phyloP scores from a whole-genome alignment of 2,329 filamentous ascomycete genomes.

The Coniochaeta sp. region DNA sequence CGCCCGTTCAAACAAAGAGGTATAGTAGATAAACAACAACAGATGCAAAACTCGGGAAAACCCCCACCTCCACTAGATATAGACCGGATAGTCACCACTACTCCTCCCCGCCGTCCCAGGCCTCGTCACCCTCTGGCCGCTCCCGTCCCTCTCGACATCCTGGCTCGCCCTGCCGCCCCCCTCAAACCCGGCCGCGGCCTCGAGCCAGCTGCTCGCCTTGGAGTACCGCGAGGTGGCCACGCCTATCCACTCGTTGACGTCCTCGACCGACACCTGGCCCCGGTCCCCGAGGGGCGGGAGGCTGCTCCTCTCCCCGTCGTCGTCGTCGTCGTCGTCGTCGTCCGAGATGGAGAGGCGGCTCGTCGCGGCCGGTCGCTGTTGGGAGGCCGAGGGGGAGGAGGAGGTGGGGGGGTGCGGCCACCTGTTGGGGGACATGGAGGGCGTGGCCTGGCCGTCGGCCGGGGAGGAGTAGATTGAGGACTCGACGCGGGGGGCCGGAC shows the following conservation, averaged over 20 bases:
- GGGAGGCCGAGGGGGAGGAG: too few relatives aligned
- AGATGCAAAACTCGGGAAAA: not conserved
- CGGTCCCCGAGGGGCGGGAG: not conserved
- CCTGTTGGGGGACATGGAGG: not conserved
- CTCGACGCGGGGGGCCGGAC: not conserved
- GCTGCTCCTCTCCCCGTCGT: not conserved
- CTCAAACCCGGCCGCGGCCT: not conserved
- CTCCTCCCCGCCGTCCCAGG: not conserved
- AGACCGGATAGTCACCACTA: not conserved
- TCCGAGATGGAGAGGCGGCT: not conserved
- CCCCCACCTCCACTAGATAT: not conserved
- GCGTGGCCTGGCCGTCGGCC: not conserved
- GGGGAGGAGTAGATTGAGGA: not conserved
- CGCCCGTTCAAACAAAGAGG: not conserved
- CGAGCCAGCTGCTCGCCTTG: constrained; percentile 1
- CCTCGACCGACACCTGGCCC: not conserved
- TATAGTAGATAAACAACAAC: not conserved
- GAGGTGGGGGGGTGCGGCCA: not conserved
- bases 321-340: not conserved
- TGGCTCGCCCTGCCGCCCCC: not conserved
- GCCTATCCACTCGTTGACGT: constrained; percentile 1
- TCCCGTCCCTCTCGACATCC: not conserved
- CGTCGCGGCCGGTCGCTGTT: not conserved
- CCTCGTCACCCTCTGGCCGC: not conserved
- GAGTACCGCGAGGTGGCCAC: not conserved